Conservation (phyloP, 2,329 filamentous ascomycete species). For the Fusarium heterosporum region DNA sequence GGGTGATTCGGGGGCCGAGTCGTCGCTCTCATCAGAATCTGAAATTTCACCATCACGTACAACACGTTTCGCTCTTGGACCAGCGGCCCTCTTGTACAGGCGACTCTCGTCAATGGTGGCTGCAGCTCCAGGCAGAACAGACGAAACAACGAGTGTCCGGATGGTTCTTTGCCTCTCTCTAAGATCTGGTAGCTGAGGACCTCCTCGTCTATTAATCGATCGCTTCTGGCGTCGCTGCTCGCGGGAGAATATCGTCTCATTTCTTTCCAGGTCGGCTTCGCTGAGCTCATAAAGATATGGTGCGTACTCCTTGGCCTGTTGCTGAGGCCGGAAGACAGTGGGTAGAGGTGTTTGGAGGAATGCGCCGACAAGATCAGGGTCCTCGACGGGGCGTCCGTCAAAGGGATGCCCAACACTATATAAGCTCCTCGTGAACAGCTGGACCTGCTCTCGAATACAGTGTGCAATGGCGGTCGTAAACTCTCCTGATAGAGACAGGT, state of each 20-base stretch:
- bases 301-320: constrained; percentile 92
- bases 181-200: constrained; percentile 92
- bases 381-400: constrained; percentile 91
- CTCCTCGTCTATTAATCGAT: constrained; percentile 92
- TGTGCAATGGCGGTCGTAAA: constrained; percentile 98
- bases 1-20: constrained; percentile 88
- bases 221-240: constrained; percentile 96
- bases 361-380: constrained; percentile 85
- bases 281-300: constrained; percentile 95
- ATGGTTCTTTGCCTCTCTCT: constrained; percentile 95
- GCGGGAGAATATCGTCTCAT: constrained; percentile 91
- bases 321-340: constrained; percentile 87
- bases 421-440: constrained; percentile 92
- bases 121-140: constrained; percentile 89
- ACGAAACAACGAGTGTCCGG: constrained; percentile 90
- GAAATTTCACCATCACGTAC: constrained; percentile 76
- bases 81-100: constrained; percentile 82
- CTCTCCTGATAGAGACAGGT: constrained; percentile 91
- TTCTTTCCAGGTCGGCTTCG: constrained; percentile 88
- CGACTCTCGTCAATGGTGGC: constrained; percentile 84
- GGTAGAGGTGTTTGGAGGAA: constrained; percentile 88
- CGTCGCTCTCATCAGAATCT: constrained; percentile 92
- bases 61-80: constrained; percentile 67
- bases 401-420: constrained; percentile 96
- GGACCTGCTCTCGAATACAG: constrained; percentile 94